phyloP scores from a whole-genome alignment of 2,329 filamentous ascomycete species.

The Sporothrix schenckii region DNA sequence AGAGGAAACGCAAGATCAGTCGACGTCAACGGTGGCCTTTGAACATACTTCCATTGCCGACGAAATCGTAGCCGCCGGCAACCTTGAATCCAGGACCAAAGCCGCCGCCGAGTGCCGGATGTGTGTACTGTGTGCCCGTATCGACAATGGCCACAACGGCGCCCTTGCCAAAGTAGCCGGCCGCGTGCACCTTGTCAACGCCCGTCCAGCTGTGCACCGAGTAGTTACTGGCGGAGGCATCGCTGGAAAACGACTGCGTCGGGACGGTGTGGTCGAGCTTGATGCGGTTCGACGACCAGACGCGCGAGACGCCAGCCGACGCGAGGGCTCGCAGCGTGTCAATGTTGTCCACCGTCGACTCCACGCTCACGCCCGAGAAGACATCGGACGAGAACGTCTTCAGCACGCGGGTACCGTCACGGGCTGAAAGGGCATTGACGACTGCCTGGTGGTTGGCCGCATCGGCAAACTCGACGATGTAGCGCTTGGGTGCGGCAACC shows the following conservation, averaged over 20 bases:
- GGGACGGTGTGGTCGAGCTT: constrained; percentile 33
- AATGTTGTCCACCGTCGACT: constrained; percentile 35
- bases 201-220: constrained; percentile 37
- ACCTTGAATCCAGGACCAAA: constrained; percentile 35
- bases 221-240: constrained; percentile 35
- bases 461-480: constrained; percentile 30
- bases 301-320: constrained; percentile 33
- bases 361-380: constrained; percentile 37
- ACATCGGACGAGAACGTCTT: constrained; percentile 34
- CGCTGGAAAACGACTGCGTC: constrained; percentile 34
- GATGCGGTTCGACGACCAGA: constrained; percentile 38
- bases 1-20: too few species aligned
- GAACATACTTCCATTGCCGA: constrained; percentile 31
- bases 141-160: constrained; percentile 37
- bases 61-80: constrained; percentile 34
- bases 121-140: constrained; percentile 36
- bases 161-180: constrained; percentile 35
- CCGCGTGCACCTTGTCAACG: constrained; percentile 36
- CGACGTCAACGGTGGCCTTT: not conserved
- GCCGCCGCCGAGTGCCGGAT: constrained; percentile 36
- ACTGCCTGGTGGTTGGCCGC: constrained; percentile 16
- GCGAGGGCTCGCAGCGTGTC: constrained; percentile 35
- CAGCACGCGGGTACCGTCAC: constrained; percentile 23
- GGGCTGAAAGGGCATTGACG: not conserved
- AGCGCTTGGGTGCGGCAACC: constrained; percentile 18